phyloP scores from a whole-genome alignment of 169 alveolate species.

The Cryptosporidium baileyi region DNA sequence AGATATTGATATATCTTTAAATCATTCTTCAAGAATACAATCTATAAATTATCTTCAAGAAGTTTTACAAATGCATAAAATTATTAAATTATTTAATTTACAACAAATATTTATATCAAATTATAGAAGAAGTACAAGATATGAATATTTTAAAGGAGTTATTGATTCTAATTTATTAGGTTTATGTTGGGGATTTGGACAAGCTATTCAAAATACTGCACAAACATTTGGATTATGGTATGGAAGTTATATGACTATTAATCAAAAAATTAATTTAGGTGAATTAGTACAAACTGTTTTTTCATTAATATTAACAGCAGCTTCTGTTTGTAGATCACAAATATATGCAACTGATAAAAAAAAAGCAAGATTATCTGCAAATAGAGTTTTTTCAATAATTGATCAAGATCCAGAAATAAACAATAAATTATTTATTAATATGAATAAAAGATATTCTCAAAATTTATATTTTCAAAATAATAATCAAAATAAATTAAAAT shows the following conservation, averaged over 20 bases:
- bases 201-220: slow-evolving; percentile 59
- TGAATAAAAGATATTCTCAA: slow-evolving; percentile 7
- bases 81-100: slow-evolving; percentile 27
- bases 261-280: slow-evolving; percentile 10
- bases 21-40: not conserved
- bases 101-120: slow-evolving; percentile 1
- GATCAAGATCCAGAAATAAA: slow-evolving; percentile 11
- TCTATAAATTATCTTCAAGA: slow-evolving; percentile 36
- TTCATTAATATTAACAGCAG: slow-evolving; percentile 27
- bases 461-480: not conserved
- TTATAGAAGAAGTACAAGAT: slow-evolving; percentile 51
- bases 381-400: slow-evolving; percentile 13
- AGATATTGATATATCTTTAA: not conserved
- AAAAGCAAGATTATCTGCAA: slow-evolving; percentile 47
- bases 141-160: slow-evolving; percentile 44
- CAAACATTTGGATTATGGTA: slow-evolving; percentile 62
- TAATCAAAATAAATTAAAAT: not conserved
- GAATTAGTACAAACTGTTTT: slow-evolving; percentile 50
- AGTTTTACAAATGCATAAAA: slow-evolving; percentile 49
- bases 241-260: slow-evolving; percentile 37
- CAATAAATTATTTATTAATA: not conserved
- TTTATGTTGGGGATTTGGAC: slow-evolving; percentile 57
- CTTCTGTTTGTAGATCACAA: slow-evolving; percentile 68
- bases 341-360: slow-evolving; percentile 58
- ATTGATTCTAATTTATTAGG: slow-evolving; percentile 24